Conservation (phyloP, 441 rosid species). For the Bocquillonia castaneifolia region DNA sequence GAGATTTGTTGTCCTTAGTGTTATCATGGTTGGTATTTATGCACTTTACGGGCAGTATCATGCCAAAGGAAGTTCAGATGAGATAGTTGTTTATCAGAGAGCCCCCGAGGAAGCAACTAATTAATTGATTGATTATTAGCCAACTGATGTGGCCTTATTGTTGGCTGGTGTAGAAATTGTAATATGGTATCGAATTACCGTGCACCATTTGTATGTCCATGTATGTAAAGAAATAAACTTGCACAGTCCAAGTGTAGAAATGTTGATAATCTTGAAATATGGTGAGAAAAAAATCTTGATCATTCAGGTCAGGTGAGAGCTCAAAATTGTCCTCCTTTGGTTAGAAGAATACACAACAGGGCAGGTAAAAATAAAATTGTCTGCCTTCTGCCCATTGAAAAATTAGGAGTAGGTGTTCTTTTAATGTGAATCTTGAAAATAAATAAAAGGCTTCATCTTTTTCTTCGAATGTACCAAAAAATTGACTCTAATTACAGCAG, state of each 20-base stretch:
- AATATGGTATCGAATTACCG: neutral
- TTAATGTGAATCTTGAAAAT: no score
- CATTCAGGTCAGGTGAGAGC: neutral
- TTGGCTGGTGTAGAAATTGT: neutral
- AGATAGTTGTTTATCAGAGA: conserved; percentile 45
- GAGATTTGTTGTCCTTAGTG: conserved; percentile 67
- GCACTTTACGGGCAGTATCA: conserved; percentile 84
- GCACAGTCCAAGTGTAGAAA: neutral
- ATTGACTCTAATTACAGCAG: neutral
- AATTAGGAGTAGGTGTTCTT: no score
- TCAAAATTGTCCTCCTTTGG: no score
- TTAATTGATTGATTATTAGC: neutral
- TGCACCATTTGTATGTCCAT: neutral
- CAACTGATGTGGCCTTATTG: neutral
- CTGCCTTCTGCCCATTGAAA: no score
- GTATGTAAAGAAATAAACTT: neutral
- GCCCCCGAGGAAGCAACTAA: conserved; percentile 42
- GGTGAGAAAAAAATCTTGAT: neutral
- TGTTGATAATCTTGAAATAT: neutral
- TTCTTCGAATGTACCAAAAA: no score
- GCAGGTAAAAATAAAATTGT: no score
- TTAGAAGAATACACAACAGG: no score
- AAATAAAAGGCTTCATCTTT: neutral
- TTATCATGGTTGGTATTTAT: conserved; percentile 53
- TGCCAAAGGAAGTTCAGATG: conserved; percentile 50